phyloP scores from a whole-genome alignment of 768 basidiomycete genomes.

The Trametes punicea region DNA sequence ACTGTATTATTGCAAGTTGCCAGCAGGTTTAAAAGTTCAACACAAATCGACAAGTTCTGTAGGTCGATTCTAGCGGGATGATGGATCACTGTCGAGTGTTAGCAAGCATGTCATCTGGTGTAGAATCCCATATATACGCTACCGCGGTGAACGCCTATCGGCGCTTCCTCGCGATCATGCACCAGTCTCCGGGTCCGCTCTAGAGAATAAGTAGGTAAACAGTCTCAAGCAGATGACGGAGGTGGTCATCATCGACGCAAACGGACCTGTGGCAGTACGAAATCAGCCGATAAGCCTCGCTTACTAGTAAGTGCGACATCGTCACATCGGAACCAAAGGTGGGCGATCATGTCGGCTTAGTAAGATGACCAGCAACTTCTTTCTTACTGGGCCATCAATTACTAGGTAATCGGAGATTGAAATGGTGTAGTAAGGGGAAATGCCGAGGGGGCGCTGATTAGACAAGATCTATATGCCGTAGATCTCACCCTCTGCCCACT shows the following conservation, averaged over 20 bases:
- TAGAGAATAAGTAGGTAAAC: background rate
- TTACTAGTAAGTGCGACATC: background rate
- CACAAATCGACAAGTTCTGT: too few relatives aligned
- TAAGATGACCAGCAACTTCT: background rate
- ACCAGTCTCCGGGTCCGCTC: too few relatives aligned
- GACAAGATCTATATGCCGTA: constrained; percentile 19
- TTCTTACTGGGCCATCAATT: background rate
- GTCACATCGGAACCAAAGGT: background rate
- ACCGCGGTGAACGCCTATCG: too few relatives aligned
- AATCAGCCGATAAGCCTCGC: constrained; percentile 6
- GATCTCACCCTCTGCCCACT: constrained; percentile 31
- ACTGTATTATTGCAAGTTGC: too few relatives aligned
- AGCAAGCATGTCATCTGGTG: too few relatives aligned
- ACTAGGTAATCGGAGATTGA: constrained; percentile 7
- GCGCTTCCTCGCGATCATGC: background rate
- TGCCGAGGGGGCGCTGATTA: constrained; percentile 14
- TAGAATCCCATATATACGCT: too few relatives aligned
- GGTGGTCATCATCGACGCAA: background rate
- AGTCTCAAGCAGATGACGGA: background rate
- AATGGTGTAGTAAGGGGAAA: background rate
- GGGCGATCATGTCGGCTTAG: background rate
- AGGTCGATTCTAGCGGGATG: too few relatives aligned
- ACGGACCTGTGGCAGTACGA: constrained; percentile 5
- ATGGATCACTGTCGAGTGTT: too few relatives aligned
- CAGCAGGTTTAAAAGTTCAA: too few relatives aligned